These are phyloP conservation scores for Lomentospora prolificans DNA, from an alignment of 2,329 filamentous ascomycete genomes.

Conservation along the genomic window DNA sequence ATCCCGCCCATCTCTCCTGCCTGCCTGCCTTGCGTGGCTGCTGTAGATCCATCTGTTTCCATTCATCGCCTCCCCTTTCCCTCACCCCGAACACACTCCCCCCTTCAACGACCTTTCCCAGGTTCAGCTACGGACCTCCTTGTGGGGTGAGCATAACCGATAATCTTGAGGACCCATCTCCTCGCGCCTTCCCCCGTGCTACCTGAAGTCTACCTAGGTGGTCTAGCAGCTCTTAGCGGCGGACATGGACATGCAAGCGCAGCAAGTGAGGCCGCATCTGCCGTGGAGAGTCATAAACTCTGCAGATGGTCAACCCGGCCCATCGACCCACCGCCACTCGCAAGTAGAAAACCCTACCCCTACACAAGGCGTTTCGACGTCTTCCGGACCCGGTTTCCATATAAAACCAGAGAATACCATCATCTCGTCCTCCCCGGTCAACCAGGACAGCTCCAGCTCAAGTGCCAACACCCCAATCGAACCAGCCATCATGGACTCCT, in stretches of 20 bases:
- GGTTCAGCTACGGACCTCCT: neutral
- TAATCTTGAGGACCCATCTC: neutral
- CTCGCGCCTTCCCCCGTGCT: neutral
- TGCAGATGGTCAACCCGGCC: slow-evolving; percentile 3
- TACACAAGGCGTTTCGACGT: neutral
- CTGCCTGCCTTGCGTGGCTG: no score
- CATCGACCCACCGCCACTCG: slow-evolving; percentile 1
- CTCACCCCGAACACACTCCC: neutral
- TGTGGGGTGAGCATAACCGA: slow-evolving; percentile 2
- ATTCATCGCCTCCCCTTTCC: neutral
- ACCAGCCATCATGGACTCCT: slow-evolving; percentile 11
- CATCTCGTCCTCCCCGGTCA: neutral
- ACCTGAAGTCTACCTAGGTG: neutral
- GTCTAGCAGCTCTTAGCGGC: neutral
- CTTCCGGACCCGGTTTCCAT: slow-evolving; percentile 1
- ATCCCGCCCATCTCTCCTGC: neutral
- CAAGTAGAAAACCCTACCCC: neutral
- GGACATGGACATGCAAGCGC: slow-evolving; percentile 6
- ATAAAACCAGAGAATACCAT: slow-evolving; percentile 2
- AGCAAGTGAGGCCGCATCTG: neutral
- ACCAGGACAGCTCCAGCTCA: neutral
- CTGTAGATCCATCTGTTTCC: no score
- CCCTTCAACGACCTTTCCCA: neutral
- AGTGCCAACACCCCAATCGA: neutral
- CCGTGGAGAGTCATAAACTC: slow-evolving; percentile 1